Base-by-base conservation (phyloP, 306 rosid species). In the Gastrolobium bilobum region DNA sequence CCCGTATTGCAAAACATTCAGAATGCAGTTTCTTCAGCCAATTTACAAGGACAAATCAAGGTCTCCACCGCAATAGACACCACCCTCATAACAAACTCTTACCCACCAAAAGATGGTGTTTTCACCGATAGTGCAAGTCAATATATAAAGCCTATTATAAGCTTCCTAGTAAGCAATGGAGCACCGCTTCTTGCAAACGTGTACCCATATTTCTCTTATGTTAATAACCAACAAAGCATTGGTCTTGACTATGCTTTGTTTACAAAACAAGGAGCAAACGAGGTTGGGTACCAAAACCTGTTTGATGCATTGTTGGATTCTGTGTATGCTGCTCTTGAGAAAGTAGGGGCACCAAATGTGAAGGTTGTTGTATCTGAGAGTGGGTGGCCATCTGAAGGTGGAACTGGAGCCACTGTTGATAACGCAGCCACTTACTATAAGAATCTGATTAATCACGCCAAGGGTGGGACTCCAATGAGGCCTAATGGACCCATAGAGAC, bases 321-420 rank as follows among this genome's bases (percentile, higher is more conserved):
- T 43, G 63, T 83, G 0, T 87, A 93, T 46, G 84, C 85, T 10
- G 91, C 98, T 13, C 89, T 91, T 10, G 95, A 91, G 81, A 91
- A 89, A 66, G 74, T 70, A 0, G 88, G 92, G 1, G 93, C 79
- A 10, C 26, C 81, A 1, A 60, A 77, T 26, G 38, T 91, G 71
- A 63, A 78, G 51, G 48, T 91, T 7, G 93, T 91, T 20, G 91
- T 90, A 44, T 84, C 92, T 0, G 95, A 93, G 82, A 93, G 86
- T 14, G 93, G 98, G 10, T 93, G 97, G 98, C 97, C 97, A 2
- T 91, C 93, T 0, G 61, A 51, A 51, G 93, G 93, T 26, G 82
- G 87, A 35, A 1, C 1, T 7, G 85, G 35, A n/a, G 88, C 95
- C 2, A 79, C 56, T 29, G 10, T 42, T 20, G 64, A 66, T 2